Percentiles rank a stretch among this genome's conserved stretches.
These are phyloP conservation scores for Pseudogymnoascus sp. DNA, from an alignment of 2,329 filamentous ascomycete genomes.

Conservation along the genomic window DNA sequence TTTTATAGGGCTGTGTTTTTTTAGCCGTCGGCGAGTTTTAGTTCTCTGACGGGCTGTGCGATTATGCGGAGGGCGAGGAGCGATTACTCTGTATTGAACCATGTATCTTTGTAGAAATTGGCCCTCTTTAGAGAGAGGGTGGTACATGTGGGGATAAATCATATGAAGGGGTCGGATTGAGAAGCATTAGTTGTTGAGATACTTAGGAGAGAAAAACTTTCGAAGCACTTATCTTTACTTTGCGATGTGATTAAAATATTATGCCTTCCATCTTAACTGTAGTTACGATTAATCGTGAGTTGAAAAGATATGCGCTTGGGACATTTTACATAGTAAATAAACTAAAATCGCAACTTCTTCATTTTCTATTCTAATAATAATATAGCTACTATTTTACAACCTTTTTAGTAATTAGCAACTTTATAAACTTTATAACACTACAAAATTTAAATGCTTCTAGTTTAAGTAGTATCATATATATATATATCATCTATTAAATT, in stretches of 20 bases:
- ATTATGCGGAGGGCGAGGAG: conserved; percentile 1
- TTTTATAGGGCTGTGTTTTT: conserved; percentile 2
- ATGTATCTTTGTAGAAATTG: conserved; percentile 5
- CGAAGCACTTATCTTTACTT: neutral
- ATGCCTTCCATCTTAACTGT: neutral
- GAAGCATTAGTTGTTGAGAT: conserved; percentile 7
- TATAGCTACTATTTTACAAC: no score
- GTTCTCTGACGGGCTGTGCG: neutral
- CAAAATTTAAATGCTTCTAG: no score
- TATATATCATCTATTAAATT: no score
- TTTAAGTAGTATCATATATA: no score
- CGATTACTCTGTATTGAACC: conserved; percentile 1
- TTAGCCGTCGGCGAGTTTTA: conserved; percentile 4
- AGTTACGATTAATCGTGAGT: no score
- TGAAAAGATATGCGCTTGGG: no score
- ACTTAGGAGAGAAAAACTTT: neutral
- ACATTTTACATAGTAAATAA: no score
- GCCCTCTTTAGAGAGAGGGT: neutral
- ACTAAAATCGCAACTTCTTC: no score
- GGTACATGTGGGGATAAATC: conserved; percentile 4
- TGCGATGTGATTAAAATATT: neutral
- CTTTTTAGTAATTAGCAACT: no score
- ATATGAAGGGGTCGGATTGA: neutral
- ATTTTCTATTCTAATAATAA: no score
- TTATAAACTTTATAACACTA: no score